Evolutionary conservation across 2,329 filamentous ascomycete species (phyloP), one percentile per base, ranked within the genome.

Genomic region (Paecilomyces sp.): DNA sequence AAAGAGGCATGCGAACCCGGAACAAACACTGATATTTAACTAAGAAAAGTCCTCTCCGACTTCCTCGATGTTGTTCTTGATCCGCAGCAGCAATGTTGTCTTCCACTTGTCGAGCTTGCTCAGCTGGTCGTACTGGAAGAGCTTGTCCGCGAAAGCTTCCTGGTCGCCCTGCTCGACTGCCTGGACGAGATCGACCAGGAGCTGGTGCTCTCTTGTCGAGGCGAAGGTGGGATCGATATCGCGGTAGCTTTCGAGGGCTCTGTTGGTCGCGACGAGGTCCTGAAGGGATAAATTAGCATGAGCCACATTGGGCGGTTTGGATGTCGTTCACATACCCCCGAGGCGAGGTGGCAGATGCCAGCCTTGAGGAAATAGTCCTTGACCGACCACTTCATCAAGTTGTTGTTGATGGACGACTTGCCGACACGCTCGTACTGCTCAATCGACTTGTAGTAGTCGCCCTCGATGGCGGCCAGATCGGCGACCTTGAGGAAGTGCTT

Each of bases 101-200:
- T 97, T 96, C 93, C 93, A 97, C 80, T 93, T 94, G 73, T 97
- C 92, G 70, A 97, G 79, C 81, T 94, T 94, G 79, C 88, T 94
- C 79, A 96, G 82, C 79, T 95, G 90, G 74, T 97, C 92, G 72
- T 86, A 97, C 74, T 93, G 87, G 80, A 89, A 96, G 64, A 94
- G 77, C 74, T 92, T 92, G 71, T 96, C 91, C 24, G 88, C 85
- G 70, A 96, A 97, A 62, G 83, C 81, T 68, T 96, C 91, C 73
- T 89, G 88, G 68, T 95, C 90, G 59, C 88, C 87, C 33, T 85
- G 83, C 70, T 94, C 88, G 60, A 96, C 82, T 3, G 90, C 85
- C 61, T 88, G 86, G 33, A 85, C 79, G 41, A 97, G 80, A 73
- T 97, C 92, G 7, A 83, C 80, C 50, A 97, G 82, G 31, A 97